Conservation (phyloP, 2,329 filamentous ascomycete genomes). For the Xylaria sp. region DNA sequence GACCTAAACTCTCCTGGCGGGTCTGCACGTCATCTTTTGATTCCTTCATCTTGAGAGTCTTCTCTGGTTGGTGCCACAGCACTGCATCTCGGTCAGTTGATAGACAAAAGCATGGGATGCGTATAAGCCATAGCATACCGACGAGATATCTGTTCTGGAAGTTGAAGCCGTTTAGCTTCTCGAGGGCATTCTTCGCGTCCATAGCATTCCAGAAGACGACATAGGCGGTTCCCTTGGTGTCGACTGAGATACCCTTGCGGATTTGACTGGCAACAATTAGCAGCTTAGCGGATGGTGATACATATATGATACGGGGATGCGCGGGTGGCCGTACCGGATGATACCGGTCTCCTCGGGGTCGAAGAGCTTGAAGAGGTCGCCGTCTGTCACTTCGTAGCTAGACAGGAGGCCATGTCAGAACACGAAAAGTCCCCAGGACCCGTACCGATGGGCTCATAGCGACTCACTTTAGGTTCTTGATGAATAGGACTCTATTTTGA, state of each 20-base stretch:
- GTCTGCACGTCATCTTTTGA: constrained; percentile 91
- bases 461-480: constrained; percentile 96
- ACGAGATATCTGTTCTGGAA: constrained; percentile 99
- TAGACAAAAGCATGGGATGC: constrained; percentile 3
- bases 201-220: constrained; percentile 99
- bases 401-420: constrained; percentile 18
- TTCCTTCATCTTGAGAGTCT: constrained; percentile 78
- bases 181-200: constrained; percentile 97
- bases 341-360: constrained; percentile 37
- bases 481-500: constrained; percentile 83
- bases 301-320: background rate
- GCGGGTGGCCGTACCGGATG: constrained; percentile 27
- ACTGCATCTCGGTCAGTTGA: constrained; percentile 36
- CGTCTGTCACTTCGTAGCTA: constrained; percentile 97
- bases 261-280: constrained; percentile 61
- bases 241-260: constrained; percentile 92
- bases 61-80: constrained; percentile 60
- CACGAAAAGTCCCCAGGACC: background rate
- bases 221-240: constrained; percentile 97
- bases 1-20: constrained; percentile 94
- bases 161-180: constrained; percentile 99
- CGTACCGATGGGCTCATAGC: background rate
- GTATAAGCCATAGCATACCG: constrained; percentile 53
- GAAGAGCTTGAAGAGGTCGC: constrained; percentile 98
- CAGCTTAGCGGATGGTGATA: background rate